A percentile compares a stretch with the other conserved stretches of the same genome.
These are phyloP conservation scores for Boletus eberwhitei DNA, from an alignment of 768 basidiomycete species.

Conservation along the genomic window DNA sequence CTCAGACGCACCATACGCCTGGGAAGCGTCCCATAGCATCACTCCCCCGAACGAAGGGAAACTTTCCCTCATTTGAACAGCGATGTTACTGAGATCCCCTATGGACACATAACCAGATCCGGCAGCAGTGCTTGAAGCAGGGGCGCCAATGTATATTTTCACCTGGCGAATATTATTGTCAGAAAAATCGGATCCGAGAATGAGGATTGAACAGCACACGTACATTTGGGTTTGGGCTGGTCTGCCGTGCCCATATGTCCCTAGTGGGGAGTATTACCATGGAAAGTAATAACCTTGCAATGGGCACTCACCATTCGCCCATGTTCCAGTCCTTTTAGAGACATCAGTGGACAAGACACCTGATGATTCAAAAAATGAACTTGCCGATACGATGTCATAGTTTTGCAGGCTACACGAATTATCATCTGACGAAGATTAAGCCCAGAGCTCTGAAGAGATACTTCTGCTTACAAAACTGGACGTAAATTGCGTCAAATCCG, in stretches of 20 bases:
- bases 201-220: neutral
- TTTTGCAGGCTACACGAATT: slow-evolving; percentile 44
- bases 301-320: slow-evolving; percentile 29
- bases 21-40: slow-evolving; percentile 45
- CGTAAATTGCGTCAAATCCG: slow-evolving; percentile 69
- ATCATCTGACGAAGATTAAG: slow-evolving; percentile 33
- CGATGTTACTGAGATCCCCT: slow-evolving; percentile 31
- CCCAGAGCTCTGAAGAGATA: neutral
- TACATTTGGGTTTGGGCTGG: slow-evolving; percentile 41
- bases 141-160: slow-evolving; percentile 44
- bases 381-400: slow-evolving; percentile 52
- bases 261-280: slow-evolving; percentile 26
- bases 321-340: slow-evolving; percentile 45
- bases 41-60: slow-evolving; percentile 44
- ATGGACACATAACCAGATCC: slow-evolving; percentile 38
- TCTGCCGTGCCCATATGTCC: slow-evolving; percentile 44
- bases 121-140: slow-evolving; percentile 39
- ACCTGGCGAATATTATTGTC: slow-evolving; percentile 15
- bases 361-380: slow-evolving; percentile 14
- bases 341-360: neutral
- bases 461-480: slow-evolving; percentile 51
- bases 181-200: neutral
- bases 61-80: slow-evolving; percentile 33
- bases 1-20: slow-evolving; percentile 32
- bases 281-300: neutral